Base-by-base conservation (phyloP, 805 yeast species). In the Suhomyces tanzawaensis region DNA sequence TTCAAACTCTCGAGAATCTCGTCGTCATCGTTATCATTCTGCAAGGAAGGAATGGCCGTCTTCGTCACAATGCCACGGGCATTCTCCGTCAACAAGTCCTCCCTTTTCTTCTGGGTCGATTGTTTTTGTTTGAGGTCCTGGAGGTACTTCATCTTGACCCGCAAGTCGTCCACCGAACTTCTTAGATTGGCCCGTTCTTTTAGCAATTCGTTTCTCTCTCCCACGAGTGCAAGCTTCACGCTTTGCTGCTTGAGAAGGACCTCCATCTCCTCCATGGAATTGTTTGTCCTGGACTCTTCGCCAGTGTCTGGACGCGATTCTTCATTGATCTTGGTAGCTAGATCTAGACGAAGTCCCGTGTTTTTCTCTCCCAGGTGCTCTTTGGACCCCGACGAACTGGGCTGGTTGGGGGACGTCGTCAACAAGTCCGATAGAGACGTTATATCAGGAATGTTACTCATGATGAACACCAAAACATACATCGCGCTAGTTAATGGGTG, bases 371-470 rank as follows among this genome's bases (percentile, higher is more conserved):
- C 19, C 30, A 8, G 6, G n/a, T 24, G 6, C 6, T 7, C 27
- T 5, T 7, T 7, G n/a, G 7, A 5, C 14, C 27, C 14, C 14
- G 27, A 8, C 5, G 27, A 9, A 24, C n/a, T 24, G 15, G 42
- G 29, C 30, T 39, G 46, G 13, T 41, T 39, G 2, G 62, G 55
- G 0, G 62, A 55, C 7, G 62, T 57, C 21, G 49, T 45, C 19
- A 58, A 37, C 23, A 58, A 39, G 47, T 58, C 63, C 15, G 57
- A 52, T 21, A 56, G 48, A 7, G 63, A 48, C 21, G 60, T 50
- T 18, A 51, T 45, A 36, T 59, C 62, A 8, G 43, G 51, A 17
- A 49, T 44, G 36, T 53, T 54, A 46, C 54, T 52, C 55, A 51
- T 52, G 22, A 19, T 29, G 17, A 14, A 7, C 19, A 8, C 19